phyloP scores from a whole-genome alignment of 2,329 filamentous ascomycete species.

The Fusarium brachygibbosum region DNA sequence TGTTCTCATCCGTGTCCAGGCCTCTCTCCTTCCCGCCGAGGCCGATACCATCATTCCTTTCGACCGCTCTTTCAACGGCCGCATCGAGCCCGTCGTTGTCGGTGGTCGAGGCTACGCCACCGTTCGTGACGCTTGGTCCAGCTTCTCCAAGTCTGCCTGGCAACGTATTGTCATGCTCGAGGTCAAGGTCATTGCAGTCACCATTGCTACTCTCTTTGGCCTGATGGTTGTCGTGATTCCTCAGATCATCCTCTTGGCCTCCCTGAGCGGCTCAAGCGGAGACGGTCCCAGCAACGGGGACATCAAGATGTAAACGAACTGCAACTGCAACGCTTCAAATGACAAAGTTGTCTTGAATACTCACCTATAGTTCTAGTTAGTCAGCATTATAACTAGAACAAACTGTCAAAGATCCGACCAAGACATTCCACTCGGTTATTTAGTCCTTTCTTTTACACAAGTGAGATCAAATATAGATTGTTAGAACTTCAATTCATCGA shows the following conservation, averaged over 20 bases:
- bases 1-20: constrained; percentile 85
- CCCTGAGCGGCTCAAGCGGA: constrained; percentile 4
- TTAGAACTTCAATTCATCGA: constrained; percentile 44
- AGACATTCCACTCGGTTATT: not conserved
- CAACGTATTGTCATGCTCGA: constrained; percentile 81
- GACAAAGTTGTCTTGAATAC: constrained; percentile 6
- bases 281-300: constrained; percentile 13
- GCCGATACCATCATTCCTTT: constrained; percentile 90
- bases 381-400: not conserved
- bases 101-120: constrained; percentile 79
- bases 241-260: constrained; percentile 62
- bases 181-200: constrained; percentile 75
- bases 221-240: constrained; percentile 64
- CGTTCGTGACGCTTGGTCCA: constrained; percentile 82
- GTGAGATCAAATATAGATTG: constrained; percentile 24
- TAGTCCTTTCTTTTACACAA: constrained; percentile 15
- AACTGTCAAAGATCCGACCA: constrained; percentile 10
- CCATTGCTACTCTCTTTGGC: constrained; percentile 61
- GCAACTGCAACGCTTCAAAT: not conserved
- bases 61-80: constrained; percentile 86
- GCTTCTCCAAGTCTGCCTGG: constrained; percentile 80
- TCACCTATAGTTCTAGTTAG: not conserved
- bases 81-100: constrained; percentile 80
- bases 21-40: constrained; percentile 84
- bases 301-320: constrained; percentile 21